Evolutionary conservation across 2,329 filamentous ascomycete genomes (phyloP), one percentile per base, ranked within the genome.

Genomic region (Pezicula radicicola): DNA sequence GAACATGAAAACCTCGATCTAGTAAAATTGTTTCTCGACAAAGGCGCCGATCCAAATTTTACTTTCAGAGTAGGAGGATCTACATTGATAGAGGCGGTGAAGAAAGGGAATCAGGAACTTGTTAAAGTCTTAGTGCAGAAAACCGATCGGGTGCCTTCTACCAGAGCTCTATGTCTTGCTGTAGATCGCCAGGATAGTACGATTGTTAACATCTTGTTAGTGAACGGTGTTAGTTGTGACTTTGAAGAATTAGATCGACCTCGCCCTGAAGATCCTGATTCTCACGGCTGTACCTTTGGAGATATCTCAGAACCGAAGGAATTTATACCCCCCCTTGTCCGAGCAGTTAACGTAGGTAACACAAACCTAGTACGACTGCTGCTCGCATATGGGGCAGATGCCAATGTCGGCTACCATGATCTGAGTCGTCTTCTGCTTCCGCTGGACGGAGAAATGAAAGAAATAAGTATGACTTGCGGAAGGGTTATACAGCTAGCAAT

Each of bases 211-310:
- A 44, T 54, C 41, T 46, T 59, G 44, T 47, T 59, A 37, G 53
- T 35, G 28, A 55, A 54, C 44, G 53, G 53, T 21, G 57, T 54
- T 48, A 46, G 48, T 33, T 56, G 57, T 46, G 46, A 58, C 48
- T 61, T 61, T 52, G 48, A 60, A 54, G 55, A 61, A 47, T 49
- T 42, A 35, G 57, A 61, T 50, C 54, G 54, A 51, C 53, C 58
- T 37, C 30, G 30, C 9, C 30, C 30, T 28, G 27, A 28, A 5
- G 9, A 28, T 28, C 9, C 27, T 28, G 27, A 28, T 5, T 5
- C 5, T 9, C 5, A 28, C 27, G 27, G 27, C 27, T 28, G 27
- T 28, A 5, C 5, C 5, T 28, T 28, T 28, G 27, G 27, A n/a
- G n/a, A n/a, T 10, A 10, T 13, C 30, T 13, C 10, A 33, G 8